phyloP scores from a whole-genome alignment of 495 filamentous ascomycete genomes.

The Darksidea phi region DNA sequence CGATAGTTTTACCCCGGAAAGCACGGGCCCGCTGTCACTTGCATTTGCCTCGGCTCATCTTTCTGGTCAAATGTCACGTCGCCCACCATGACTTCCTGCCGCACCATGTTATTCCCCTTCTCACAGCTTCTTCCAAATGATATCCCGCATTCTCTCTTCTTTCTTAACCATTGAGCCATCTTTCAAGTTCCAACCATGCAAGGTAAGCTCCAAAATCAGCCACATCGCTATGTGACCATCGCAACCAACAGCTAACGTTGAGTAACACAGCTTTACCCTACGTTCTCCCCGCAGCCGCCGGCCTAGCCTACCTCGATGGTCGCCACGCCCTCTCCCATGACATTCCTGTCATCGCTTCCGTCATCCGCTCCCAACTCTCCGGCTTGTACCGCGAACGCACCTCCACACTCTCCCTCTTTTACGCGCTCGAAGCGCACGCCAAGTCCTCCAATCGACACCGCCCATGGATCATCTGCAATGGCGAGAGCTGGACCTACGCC shows the following conservation, averaged over 20 bases:
- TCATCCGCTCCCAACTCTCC: slow-evolving; percentile 49
- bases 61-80: not conserved
- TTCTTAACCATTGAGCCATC: not conserved
- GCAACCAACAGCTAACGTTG: not conserved
- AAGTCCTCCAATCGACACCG: slow-evolving; percentile 54
- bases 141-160: not conserved
- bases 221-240: not conserved
- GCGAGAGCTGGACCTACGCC: slow-evolving; percentile 74
- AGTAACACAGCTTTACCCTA: slow-evolving; percentile 43
- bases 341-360: slow-evolving; percentile 51
- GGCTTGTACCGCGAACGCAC: slow-evolving; percentile 46
- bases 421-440: slow-evolving; percentile 70
- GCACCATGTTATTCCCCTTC: not conserved
- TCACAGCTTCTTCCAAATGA: not conserved
- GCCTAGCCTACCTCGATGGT: slow-evolving; percentile 79
- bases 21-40: not conserved
- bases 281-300: slow-evolving; percentile 60
- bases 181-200: not conserved
- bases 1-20: no score
- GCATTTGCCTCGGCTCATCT: not conserved
- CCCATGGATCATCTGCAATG: slow-evolving; percentile 71
- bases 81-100: not conserved
- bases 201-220: no score
- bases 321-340: slow-evolving; percentile 68
- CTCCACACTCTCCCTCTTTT: slow-evolving; percentile 74